Conservation (phyloP, 768 basidiomycete species). For the Serendipita sp. region DNA sequence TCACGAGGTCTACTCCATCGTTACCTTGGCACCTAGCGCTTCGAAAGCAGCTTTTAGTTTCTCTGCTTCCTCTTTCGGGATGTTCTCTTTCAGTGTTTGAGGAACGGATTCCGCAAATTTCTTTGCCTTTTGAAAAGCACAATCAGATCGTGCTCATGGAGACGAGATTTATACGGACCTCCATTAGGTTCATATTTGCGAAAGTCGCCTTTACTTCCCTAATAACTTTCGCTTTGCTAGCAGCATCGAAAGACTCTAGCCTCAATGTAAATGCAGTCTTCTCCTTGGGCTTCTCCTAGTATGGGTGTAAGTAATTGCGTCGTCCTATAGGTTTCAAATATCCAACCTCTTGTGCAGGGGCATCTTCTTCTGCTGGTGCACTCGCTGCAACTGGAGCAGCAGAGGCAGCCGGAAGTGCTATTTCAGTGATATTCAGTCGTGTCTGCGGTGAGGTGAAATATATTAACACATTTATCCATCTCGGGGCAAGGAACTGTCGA, state of each 20-base stretch:
- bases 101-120: conserved; percentile 96
- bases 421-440: conserved; percentile 91
- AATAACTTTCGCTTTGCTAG: conserved; percentile 90
- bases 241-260: conserved; percentile 84
- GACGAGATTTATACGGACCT: conserved; percentile 40
- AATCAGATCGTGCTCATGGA: background rate
- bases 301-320: background rate
- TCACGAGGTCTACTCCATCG: conserved; percentile 45
- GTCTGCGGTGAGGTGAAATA: conserved; percentile 31
- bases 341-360: conserved; percentile 38
- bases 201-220: conserved; percentile 92
- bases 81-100: conserved; percentile 81
- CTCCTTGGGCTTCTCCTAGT: conserved; percentile 88
- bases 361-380: conserved; percentile 39
- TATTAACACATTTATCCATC: conserved; percentile 5
- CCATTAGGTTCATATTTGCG: conserved; percentile 91
- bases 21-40: conserved; percentile 72
- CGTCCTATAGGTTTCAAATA: background rate
- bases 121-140: conserved; percentile 54
- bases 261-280: conserved; percentile 95
- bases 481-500: background rate
- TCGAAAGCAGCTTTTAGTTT: conserved; percentile 87
- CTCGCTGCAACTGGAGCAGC: conserved; percentile 40
- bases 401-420: conserved; percentile 73
- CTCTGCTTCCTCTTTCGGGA: conserved; percentile 94